Evolutionary conservation across 306 rosid species (phyloP).

Genomic region (Vicia sativa): DNA sequence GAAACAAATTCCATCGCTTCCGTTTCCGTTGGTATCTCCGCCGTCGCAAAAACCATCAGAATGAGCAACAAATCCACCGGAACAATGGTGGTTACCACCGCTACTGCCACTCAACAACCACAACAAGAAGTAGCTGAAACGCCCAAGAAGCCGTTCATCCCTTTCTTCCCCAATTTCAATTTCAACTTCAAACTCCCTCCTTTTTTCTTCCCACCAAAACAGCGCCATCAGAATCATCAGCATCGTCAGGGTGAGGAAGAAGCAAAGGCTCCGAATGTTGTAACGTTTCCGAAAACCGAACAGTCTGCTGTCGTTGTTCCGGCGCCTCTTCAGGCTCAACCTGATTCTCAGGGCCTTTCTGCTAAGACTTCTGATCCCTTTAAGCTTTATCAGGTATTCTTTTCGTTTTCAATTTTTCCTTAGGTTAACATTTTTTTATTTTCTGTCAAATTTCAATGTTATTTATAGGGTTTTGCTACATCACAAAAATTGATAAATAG

Average conservation of each 20-base stretch:
- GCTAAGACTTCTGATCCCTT: slow-evolving; percentile 70
- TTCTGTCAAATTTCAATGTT: neutral
- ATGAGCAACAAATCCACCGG: slow-evolving; percentile 58
- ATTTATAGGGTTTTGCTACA: slow-evolving; percentile 22
- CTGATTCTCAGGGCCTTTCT: slow-evolving; percentile 47
- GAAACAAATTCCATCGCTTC: too few relatives aligned
- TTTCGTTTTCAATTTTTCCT: neutral
- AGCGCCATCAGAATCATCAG: neutral
- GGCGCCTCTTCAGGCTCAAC: slow-evolving; percentile 56
- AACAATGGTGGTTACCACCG: slow-evolving; percentile 5
- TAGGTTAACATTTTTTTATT: neutral
- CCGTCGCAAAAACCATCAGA: neutral
- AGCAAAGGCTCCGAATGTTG: slow-evolving; percentile 6
- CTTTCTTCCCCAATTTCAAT: slow-evolving; percentile 55
- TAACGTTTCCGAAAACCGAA: slow-evolving; percentile 59
- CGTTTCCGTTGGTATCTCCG: neutral
- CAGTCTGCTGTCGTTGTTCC: slow-evolving; percentile 31
- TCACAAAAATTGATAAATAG: too few relatives aligned
- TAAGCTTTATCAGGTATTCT: slow-evolving; percentile 77
- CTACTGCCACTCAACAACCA: neutral
- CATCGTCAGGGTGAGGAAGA: neutral
- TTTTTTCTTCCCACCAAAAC: slow-evolving; percentile 39
- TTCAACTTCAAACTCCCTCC: slow-evolving; percentile 42
- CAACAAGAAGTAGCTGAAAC: slow-evolving; percentile 7
- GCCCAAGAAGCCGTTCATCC: slow-evolving; percentile 41